phyloP scores from a whole-genome alignment of 306 rosid genomes.

The Medicago arabica region DNA sequence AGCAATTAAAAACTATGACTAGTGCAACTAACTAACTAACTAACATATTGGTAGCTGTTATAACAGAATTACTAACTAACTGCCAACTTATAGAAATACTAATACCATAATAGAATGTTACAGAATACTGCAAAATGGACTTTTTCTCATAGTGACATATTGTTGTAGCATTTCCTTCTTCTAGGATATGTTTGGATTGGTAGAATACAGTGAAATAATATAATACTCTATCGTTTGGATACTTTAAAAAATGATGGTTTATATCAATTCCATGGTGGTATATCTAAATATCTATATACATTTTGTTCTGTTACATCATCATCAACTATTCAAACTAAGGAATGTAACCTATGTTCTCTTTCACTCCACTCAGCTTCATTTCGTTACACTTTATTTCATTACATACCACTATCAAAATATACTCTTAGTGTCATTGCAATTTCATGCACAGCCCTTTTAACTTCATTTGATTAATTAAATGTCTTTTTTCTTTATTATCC shows the following conservation, averaged over 20 bases:
- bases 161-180: neutral
- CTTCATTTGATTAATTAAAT: neutral
- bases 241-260: neutral
- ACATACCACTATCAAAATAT: neutral
- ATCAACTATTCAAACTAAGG: neutral
- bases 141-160: neutral
- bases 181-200: neutral
- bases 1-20: neutral
- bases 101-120: neutral
- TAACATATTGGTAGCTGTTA: neutral
- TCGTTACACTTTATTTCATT: no score
- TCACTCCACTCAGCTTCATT: neutral
- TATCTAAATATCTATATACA: neutral
- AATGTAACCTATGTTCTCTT: neutral
- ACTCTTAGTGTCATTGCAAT: neutral
- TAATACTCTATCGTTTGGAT: neutral
- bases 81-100: neutral
- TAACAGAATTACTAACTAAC: constrained; percentile 16
- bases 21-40: neutral
- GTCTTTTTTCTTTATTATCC: neutral
- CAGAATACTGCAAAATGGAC: neutral
- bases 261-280: neutral
- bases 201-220: neutral
- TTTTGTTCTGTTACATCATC: neutral
- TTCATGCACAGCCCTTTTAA: neutral